A percentile compares a stretch with the other conserved stretches of the same genome.
phyloP scores from a whole-genome alignment of 2,329 filamentous ascomycete genomes.

The Sphaerulina populicola region DNA sequence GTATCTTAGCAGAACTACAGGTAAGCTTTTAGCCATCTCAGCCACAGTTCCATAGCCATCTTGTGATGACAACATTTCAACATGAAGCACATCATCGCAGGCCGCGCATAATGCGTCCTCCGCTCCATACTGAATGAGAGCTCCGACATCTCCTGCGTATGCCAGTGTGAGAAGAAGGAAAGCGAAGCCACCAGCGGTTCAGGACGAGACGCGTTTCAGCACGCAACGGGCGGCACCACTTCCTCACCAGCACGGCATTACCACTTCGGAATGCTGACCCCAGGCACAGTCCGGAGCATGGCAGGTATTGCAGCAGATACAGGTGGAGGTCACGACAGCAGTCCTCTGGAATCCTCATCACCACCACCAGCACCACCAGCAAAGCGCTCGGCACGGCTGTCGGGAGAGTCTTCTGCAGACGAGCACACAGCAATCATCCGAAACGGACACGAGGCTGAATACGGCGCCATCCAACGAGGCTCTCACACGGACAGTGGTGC shows the following conservation, averaged over 20 bases:
- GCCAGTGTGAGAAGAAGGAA: neutral
- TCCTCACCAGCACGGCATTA: neutral
- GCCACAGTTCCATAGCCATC: neutral
- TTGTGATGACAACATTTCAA: neutral
- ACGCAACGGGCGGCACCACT: neutral
- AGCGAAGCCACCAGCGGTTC: neutral
- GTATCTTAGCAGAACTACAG: neutral
- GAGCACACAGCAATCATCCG: constrained; percentile 39
- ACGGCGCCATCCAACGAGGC: constrained; percentile 20
- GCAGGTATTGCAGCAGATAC: neutral
- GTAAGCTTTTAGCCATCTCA: neutral
- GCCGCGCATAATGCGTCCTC: neutral
- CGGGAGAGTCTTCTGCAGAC: constrained; percentile 33
- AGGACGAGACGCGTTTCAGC: neutral
- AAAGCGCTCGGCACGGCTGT: neutral
- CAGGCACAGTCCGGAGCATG: neutral
- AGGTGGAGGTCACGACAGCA: neutral
- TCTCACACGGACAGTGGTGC: neutral
- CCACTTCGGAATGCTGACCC: too few relatives aligned
- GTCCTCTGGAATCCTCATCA: neutral
- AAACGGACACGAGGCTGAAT: constrained; percentile 12
- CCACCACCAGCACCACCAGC: neutral
- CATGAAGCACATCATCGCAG: neutral
- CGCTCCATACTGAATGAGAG: neutral
- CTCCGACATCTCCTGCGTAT: neutral